A percentile compares a stretch with the other conserved stretches of the same genome.
Evolutionary conservation across 1,139 yeast species (phyloP).

Genomic region (Candida albicans): DNA sequence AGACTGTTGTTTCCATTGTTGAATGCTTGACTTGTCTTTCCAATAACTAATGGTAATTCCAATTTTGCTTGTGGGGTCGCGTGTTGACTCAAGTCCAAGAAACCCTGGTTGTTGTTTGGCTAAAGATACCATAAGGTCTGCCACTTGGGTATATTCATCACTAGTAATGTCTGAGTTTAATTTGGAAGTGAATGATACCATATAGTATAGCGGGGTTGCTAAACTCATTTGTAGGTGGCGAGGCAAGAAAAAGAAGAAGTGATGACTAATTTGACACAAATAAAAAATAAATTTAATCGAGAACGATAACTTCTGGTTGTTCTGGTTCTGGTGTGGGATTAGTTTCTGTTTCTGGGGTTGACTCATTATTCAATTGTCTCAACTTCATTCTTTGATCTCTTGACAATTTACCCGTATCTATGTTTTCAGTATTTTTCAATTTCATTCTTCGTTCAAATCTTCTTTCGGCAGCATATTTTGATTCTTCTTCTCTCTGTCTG

Average conservation of each 20-base stretch:
- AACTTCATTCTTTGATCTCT: slow-evolving; percentile 46
- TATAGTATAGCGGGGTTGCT: slow-evolving; percentile 18
- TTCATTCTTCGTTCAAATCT: slow-evolving; percentile 39
- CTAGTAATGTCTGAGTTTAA: slow-evolving; percentile 3
- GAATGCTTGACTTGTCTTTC: slow-evolving; percentile 15
- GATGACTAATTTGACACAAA: not conserved
- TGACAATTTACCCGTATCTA: slow-evolving; percentile 19
- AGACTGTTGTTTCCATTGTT: slow-evolving; percentile 15
- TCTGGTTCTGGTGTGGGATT: not conserved
- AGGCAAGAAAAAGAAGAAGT: not conserved
- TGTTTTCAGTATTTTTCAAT: slow-evolving; percentile 15
- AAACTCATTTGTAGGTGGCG: not conserved
- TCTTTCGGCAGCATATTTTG: slow-evolving; percentile 33
- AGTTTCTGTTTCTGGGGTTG: slow-evolving; percentile 13
- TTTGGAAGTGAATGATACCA: slow-evolving; percentile 17
- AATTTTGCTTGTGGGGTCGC: slow-evolving; percentile 13
- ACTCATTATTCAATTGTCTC: slow-evolving; percentile 22
- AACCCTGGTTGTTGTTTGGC: slow-evolving; percentile 17
- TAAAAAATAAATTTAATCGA: not conserved
- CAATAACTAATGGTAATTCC: slow-evolving; percentile 22
- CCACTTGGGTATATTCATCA: slow-evolving; percentile 11
- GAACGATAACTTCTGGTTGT: not conserved
- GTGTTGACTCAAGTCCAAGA: slow-evolving; percentile 18
- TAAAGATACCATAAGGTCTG: slow-evolving; percentile 14
- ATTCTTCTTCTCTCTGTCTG: slow-evolving; percentile 33